Evolutionary conservation across 2,329 filamentous ascomycete genomes (phyloP), one percentile per base, ranked within the genome.

Genomic region (Neoascochyta sp.): DNA sequence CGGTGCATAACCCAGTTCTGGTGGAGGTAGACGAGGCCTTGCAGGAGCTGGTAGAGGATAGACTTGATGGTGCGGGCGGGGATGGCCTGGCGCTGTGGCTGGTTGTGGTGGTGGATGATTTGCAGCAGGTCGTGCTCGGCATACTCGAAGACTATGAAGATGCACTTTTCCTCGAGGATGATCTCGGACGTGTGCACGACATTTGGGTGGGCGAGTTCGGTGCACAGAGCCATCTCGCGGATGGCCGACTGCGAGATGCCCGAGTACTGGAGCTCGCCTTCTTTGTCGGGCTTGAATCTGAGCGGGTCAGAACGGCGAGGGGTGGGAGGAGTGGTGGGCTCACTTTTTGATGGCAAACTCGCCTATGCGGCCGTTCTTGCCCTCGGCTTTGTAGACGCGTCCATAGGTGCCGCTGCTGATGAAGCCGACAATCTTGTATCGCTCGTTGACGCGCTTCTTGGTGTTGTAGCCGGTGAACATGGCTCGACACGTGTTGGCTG

Each of bases 101-200:
- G 83, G 2, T 86, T 94, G 64, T 98, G 92, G 60, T 96, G 89
- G 60, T 98, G 92, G 48, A 98, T 95, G 60, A 98, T 96, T 63
- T 98, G 92, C 4, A 98, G 73, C 20, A 98, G 69, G 63, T 98
- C 92, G 63, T 98, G 92, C 65, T 98, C 92, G 47, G 92, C 92
- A 62, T 95, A 98, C 63, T 96, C 92, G 51, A 98, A 96, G 2
- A 98, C 89, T 84, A 98, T 98, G 66, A 89, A 98, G 61, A 98
- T 96, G 68, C 89, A 95, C 69, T 96, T 96, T 64, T 95, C 89
- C 66, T 98, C 90, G 3, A 98, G 74, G 52, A 98, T 95, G 53
- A 95, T 96, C 65, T 98, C 92, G 40, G 90, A 80, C 1, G 95
- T 78, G 36, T 83, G 80, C 46, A 98, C 90, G 18, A 98, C 81